Conservation (phyloP, 768 basidiomycete genomes). For the Kwoniella dendrophila region DNA sequence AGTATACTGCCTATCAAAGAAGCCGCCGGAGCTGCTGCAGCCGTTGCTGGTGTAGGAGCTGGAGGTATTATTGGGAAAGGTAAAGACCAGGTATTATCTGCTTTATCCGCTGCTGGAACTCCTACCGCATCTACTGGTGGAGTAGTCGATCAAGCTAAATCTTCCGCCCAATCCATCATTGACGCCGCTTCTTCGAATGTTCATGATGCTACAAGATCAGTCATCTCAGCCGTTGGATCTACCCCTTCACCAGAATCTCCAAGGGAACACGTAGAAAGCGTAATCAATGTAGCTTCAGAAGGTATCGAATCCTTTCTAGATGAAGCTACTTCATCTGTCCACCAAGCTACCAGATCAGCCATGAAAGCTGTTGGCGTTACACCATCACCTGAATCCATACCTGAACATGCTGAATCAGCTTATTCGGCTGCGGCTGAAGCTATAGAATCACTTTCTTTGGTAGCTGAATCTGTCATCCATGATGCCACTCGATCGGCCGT, state of each 20-base stretch:
- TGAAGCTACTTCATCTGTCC: constrained; percentile 10
- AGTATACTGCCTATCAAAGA: constrained; percentile 44
- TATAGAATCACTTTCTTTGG: constrained; percentile 6
- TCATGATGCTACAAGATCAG: constrained; percentile 43
- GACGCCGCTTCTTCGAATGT: constrained; percentile 29
- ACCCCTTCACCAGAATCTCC: constrained; percentile 43
- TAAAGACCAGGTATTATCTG: constrained; percentile 49
- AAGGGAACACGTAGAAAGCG: constrained; percentile 37
- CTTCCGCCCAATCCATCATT: constrained; percentile 16
- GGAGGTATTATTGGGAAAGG: constrained; percentile 48
- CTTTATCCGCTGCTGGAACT: constrained; percentile 29
- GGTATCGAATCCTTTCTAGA: constrained; percentile 13
- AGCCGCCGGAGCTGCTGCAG: constrained; percentile 30
- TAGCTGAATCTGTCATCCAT: constrained; percentile 14
- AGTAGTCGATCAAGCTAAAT: constrained; percentile 29
- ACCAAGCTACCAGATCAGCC: constrained; percentile 30
- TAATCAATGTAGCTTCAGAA: constrained; percentile 14
- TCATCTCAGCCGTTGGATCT: constrained; percentile 39
- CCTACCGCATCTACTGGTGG: constrained; percentile 23
- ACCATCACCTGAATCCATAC: constrained; percentile 35
- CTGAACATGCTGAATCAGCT: constrained; percentile 22
- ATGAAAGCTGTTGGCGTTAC: constrained; percentile 35
- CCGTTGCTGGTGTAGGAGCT: constrained; percentile 24
- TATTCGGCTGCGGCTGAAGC: constrained; percentile 18
- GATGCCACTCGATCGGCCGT: constrained; percentile 31